These are phyloP conservation scores for Ephemerocybe angulata DNA, from an alignment of 768 basidiomycete genomes.

Conservation along the genomic window DNA sequence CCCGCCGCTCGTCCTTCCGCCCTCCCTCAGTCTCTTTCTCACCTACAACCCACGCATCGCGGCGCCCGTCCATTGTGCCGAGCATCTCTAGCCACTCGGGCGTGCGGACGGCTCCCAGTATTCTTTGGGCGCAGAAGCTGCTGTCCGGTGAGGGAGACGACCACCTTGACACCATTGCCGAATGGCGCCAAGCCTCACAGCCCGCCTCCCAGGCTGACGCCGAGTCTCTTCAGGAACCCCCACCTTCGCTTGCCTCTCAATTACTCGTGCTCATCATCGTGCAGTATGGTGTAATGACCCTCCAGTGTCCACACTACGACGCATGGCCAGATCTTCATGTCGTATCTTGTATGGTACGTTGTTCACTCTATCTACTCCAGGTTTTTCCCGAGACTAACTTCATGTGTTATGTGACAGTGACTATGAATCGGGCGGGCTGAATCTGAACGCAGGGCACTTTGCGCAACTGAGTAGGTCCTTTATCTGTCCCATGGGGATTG, in stretches of 20 bases:
- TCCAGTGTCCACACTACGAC: constrained; percentile 89
- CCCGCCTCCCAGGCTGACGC: constrained; percentile 31
- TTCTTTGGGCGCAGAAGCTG: constrained; percentile 67
- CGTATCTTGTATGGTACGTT: constrained; percentile 84
- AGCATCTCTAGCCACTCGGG: constrained; percentile 83
- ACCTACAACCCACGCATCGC: constrained; percentile 29
- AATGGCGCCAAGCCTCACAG: constrained; percentile 39
- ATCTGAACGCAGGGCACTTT: constrained; percentile 87
- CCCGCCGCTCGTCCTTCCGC: constrained; percentile 15
- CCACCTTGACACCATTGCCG: constrained; percentile 48
- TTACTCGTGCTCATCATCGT: constrained; percentile 82
- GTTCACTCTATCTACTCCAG: constrained; percentile 2
- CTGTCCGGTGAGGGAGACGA: constrained; percentile 31
- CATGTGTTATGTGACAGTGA: constrained; percentile 61
- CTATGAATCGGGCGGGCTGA: constrained; percentile 83
- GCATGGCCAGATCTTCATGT: constrained; percentile 89
- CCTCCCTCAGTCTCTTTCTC: constrained; percentile 34
- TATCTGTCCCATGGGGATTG: not conserved
- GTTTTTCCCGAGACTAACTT: constrained; percentile 2
- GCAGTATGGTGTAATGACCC: constrained; percentile 85
- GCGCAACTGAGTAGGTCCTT: constrained; percentile 74
- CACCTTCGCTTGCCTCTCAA: constrained; percentile 64
- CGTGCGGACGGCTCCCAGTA: constrained; percentile 71
- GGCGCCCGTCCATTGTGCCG: constrained; percentile 62
- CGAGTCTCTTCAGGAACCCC: constrained; percentile 47